phyloP scores from a whole-genome alignment of 2,329 filamentous ascomycete genomes.

The Colletotrichum lini region DNA sequence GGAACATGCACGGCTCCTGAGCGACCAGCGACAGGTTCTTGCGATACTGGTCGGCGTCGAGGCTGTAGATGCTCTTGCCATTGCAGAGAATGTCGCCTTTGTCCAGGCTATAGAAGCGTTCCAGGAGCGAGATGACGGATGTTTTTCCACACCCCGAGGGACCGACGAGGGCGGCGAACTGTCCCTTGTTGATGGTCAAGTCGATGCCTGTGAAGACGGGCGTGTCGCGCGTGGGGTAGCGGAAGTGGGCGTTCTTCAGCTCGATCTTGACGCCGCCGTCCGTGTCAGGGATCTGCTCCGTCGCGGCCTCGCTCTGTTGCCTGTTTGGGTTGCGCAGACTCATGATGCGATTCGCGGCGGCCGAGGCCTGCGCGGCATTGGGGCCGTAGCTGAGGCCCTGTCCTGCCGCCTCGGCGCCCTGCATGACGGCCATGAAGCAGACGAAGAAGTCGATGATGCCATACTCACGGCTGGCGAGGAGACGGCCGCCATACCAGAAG shows the following conservation, averaged over 20 bases:
- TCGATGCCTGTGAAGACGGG: slow-evolving; percentile 73
- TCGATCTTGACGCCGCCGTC: slow-evolving; percentile 70
- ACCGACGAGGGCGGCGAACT: slow-evolving; percentile 80
- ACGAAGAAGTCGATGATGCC: slow-evolving; percentile 64
- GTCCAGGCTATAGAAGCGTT: slow-evolving; percentile 80
- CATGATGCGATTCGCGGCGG: slow-evolving; percentile 73
- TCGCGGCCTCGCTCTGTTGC: slow-evolving; percentile 49
- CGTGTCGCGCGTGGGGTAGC: slow-evolving; percentile 70
- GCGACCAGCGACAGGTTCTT: slow-evolving; percentile 78
- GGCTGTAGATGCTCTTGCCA: slow-evolving; percentile 68
- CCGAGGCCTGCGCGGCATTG: slow-evolving; percentile 72
- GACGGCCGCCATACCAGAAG: slow-evolving; percentile 76
- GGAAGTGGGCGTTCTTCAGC: slow-evolving; percentile 70
- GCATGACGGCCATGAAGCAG: slow-evolving; percentile 76
- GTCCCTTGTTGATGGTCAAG: slow-evolving; percentile 75
- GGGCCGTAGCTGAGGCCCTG: slow-evolving; percentile 78
- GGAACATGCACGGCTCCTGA: slow-evolving; percentile 81
- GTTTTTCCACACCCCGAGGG: slow-evolving; percentile 81
- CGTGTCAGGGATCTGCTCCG: slow-evolving; percentile 58
- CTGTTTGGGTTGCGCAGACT: slow-evolving; percentile 62
- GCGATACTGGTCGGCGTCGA: slow-evolving; percentile 76
- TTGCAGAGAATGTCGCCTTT: slow-evolving; percentile 77
- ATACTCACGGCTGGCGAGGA: slow-evolving; percentile 68
- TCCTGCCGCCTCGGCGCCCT: slow-evolving; percentile 77
- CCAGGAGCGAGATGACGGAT: slow-evolving; percentile 76